Evolutionary conservation across 257 asterid genomes (phyloP), one percentile per base, ranked within the genome.

Genomic region (Striga asiatica): DNA sequence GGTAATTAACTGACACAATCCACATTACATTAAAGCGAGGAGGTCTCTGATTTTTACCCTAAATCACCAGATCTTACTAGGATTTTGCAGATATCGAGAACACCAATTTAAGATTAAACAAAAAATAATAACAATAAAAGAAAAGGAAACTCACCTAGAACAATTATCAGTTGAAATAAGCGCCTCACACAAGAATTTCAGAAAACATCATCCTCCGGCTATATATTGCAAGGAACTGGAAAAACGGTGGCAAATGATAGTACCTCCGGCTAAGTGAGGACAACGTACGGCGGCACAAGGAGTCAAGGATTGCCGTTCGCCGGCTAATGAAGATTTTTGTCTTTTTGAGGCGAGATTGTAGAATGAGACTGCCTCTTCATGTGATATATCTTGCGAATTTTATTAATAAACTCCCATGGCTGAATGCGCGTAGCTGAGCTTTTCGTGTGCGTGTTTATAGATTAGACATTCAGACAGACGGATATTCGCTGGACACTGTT

Each of bases 381-480:
- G 8, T n/a, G 12, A 35, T 35, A 3, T 3, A 35, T 35, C 35
- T n/a, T n/a, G n/a, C n/a, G n/a, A n/a, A n/a, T 29, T 8, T 35
- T 1, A 35, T 35, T 8, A 11, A 8, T 35, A 35, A 35, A 8
- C 41, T 35, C 41, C 1, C 3, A 11, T 35, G 10, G 63, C 58
- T 43, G 17, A 62, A 58, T 38, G 66, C 64, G 74, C 59, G 54
- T 34, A 23, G 22, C n/a, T 50, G 38, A 50, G 56, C 41, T 10
- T 6, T 47, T 12, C 10, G 42, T 10, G 28, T 43, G 28, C 41
- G n/a, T 50, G 24, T 60, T 35, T 64, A 71, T 54, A 71, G n/a
- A n/a, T n/a, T 51, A 38, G 56, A n/a, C n/a, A n/a, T n/a, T n/a
- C 43, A 31, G 65, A 62, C 68, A 50, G 67, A 54, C 48, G 60